These are phyloP conservation scores for Trichoderma parareesei DNA, from an alignment of 495 filamentous ascomycete genomes.

Conservation along the genomic window DNA sequence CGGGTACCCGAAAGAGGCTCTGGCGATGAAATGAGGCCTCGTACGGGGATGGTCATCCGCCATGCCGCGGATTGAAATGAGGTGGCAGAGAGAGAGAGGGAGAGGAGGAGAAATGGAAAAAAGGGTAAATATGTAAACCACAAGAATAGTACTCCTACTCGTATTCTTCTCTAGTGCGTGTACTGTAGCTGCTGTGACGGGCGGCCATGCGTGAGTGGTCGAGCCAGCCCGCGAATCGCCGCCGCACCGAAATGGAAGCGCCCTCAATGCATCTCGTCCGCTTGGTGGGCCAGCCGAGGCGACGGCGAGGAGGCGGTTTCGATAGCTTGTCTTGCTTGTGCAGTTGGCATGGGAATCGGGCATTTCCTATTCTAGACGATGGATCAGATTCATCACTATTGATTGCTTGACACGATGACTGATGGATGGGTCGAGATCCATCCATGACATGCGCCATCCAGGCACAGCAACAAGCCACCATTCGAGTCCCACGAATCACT, in stretches of 20 bases:
- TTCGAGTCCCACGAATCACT: too few relatives aligned
- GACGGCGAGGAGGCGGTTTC: background rate
- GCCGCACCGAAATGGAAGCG: background rate
- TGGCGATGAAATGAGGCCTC: background rate
- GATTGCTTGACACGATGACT: too few relatives aligned
- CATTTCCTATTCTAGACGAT: conserved; percentile 6
- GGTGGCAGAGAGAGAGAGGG: background rate
- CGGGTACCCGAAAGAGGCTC: background rate
- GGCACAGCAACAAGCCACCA: too few relatives aligned
- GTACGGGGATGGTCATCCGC: background rate
- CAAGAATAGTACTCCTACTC: too few relatives aligned
- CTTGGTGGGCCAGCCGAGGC: background rate
- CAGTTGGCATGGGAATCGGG: background rate
- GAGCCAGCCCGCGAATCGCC: background rate
- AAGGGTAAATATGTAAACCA: too few relatives aligned
- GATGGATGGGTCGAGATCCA: too few relatives aligned
- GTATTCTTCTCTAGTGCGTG: background rate
- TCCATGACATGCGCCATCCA: too few relatives aligned
- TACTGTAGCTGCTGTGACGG: background rate
- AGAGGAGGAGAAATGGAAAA: background rate
- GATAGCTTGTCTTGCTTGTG: background rate
- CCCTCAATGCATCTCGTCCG: background rate
- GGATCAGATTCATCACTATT: too few relatives aligned
- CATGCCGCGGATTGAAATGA: background rate
- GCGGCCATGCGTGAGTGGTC: background rate